Percentiles rank a stretch among this genome's conserved stretches.
Conservation (phyloP, 148 eudicot genomes). For the Persicaria tinctoria region DNA sequence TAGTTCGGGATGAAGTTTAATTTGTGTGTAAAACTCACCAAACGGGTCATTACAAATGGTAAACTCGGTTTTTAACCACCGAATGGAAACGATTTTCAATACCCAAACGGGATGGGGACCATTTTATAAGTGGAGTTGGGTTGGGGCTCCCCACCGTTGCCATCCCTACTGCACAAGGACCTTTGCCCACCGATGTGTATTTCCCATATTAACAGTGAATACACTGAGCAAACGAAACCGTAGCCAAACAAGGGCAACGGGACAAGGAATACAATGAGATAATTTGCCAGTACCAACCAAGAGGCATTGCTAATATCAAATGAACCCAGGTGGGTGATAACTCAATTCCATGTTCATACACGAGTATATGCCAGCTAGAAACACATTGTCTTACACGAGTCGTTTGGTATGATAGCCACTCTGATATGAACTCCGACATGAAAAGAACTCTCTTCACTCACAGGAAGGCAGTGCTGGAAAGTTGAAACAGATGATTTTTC, state of each 20-base stretch:
- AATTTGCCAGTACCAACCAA: neutral
- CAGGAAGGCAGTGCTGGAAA: neutral
- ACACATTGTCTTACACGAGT: neutral
- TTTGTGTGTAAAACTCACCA: too few species aligned
- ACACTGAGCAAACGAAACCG: neutral
- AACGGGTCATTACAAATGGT: too few species aligned
- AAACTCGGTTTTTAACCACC: too few species aligned
- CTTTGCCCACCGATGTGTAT: neutral
- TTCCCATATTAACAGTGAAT: neutral
- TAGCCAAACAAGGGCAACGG: neutral
- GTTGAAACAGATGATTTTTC: neutral
- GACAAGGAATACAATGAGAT: neutral
- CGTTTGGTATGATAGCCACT: neutral
- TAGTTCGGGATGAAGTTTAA: too few species aligned
- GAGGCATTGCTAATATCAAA: neutral
- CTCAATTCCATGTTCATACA: neutral
- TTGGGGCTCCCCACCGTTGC: too few species aligned
- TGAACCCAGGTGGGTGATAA: neutral
- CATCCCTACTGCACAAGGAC: neutral
- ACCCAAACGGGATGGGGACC: too few species aligned
- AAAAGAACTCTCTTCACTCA: neutral
- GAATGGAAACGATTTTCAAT: too few species aligned
- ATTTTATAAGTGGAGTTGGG: too few species aligned
- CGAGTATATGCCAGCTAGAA: neutral
- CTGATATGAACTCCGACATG: conserved; percentile 2